Evolutionary conservation across 108 stramenopile species (phyloP).

Genomic region (Nannochloropsis gaditana): DNA sequence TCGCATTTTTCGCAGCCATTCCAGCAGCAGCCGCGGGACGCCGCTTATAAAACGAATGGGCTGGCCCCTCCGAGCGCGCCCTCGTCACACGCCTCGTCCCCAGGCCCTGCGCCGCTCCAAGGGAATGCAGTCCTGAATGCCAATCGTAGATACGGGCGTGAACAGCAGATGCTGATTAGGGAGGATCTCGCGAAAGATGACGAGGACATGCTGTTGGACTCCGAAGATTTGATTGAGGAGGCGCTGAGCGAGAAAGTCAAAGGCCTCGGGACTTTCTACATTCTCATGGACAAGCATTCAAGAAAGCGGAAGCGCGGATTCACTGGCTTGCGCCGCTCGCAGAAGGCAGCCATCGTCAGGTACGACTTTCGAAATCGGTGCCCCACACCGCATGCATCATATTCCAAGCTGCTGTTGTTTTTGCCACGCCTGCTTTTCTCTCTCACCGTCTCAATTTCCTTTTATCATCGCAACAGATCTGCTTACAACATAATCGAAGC

Average conservation of each 20-base stretch:
- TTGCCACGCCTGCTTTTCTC: not conserved
- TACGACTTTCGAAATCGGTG: too few species aligned
- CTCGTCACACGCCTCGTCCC: too few species aligned
- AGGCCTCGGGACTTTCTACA: not conserved
- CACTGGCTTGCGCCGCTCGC: not conserved
- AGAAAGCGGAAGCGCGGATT: not conserved
- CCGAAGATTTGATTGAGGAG: not conserved
- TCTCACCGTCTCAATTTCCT: not conserved
- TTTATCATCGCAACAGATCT: not conserved
- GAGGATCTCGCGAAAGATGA: not conserved
- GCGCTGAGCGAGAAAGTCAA: not conserved
- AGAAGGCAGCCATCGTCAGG: conserved; percentile 11
- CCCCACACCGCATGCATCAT: too few species aligned
- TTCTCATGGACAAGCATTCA: not conserved
- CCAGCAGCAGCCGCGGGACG: not conserved
- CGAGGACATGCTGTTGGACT: not conserved
- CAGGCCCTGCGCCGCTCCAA: too few species aligned
- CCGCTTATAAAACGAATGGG: too few species aligned
- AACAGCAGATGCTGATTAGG: not conserved
- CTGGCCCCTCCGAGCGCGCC: too few species aligned
- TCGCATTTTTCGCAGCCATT: not conserved
- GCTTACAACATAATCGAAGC: conserved; percentile 13
- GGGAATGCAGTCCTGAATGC: too few species aligned
- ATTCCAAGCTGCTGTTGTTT: too few species aligned
- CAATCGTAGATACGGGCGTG: not conserved